Percentiles rank a stretch among this genome's conserved stretches.
Evolutionary conservation across 805 yeast genomes (phyloP).

Genomic region (Saturnispora silvae): DNA sequence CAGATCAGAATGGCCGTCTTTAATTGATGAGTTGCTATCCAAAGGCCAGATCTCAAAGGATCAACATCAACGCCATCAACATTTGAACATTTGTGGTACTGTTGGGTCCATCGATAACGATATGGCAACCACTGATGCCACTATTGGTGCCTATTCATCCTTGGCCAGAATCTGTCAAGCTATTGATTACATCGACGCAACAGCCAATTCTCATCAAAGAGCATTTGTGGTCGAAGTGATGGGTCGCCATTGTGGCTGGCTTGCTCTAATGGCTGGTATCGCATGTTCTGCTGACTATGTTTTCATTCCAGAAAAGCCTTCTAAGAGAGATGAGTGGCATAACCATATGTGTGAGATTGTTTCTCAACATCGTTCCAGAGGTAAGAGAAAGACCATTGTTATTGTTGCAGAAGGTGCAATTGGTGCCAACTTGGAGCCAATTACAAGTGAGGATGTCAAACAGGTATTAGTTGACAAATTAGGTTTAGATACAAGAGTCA

Average conservation of each 20-base stretch:
- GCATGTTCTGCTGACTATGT: conserved; percentile 74
- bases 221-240: conserved; percentile 80
- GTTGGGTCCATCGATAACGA: conserved; percentile 83
- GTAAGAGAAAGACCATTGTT: conserved; percentile 70
- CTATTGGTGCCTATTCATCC: conserved; percentile 75
- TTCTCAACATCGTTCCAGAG: conserved; percentile 53
- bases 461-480: conserved; percentile 47
- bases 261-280: conserved; percentile 71
- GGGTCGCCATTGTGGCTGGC: conserved; percentile 91
- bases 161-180: conserved; percentile 63
- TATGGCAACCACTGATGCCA: conserved; percentile 76
- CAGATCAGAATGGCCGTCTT: conserved; percentile 68
- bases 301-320: conserved; percentile 73
- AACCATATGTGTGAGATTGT: conserved; percentile 56
- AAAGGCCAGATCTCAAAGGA: conserved; percentile 35
- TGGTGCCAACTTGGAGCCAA: conserved; percentile 55
- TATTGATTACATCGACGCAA: conserved; percentile 74
- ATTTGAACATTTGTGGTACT: conserved; percentile 60
- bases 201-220: conserved; percentile 74
- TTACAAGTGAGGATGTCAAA: conserved; percentile 55
- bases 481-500: conserved; percentile 68
- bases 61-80: conserved; percentile 38
- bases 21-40: conserved; percentile 44
- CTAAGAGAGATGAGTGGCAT: conserved; percentile 52
- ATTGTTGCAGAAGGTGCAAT: conserved; percentile 83